Conservation (phyloP, 2,329 filamentous ascomycete species). For the Cordyceps farinosa region DNA sequence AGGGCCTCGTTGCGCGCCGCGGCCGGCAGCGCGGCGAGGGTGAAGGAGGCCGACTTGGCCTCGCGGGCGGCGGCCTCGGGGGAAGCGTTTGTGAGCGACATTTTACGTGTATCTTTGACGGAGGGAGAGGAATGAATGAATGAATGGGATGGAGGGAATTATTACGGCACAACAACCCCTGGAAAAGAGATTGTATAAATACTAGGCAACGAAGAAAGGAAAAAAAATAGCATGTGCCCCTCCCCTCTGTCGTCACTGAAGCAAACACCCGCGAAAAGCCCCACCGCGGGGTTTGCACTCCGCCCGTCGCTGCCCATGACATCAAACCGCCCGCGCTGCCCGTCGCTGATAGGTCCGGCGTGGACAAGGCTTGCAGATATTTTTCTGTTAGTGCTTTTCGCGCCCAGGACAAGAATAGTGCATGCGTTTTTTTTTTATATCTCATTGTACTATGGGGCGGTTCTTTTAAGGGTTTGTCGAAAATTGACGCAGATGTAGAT, state of each 20-base stretch:
- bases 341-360: slow-evolving; percentile 8
- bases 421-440: background rate
- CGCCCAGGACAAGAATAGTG: background rate
- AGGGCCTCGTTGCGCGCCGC: slow-evolving; percentile 79
- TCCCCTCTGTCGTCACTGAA: background rate
- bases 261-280: background rate
- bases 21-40: slow-evolving; percentile 74
- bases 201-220: background rate
- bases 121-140: background rate
- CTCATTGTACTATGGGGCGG: background rate
- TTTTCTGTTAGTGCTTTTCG: background rate
- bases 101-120: slow-evolving; percentile 33
- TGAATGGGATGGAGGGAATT: background rate
- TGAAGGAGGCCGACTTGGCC: slow-evolving; percentile 77
- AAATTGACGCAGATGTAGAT: background rate
- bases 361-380: slow-evolving; percentile 10
- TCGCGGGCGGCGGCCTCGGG: slow-evolving; percentile 72
- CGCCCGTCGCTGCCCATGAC: slow-evolving; percentile 12
- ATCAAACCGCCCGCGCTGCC: background rate
- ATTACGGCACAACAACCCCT: background rate
- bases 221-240: slow-evolving; percentile 8
- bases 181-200: background rate
- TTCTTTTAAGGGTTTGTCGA: background rate
- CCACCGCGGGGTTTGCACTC: slow-evolving; percentile 17
- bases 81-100: slow-evolving; percentile 87